Percentiles rank a stretch among this genome's conserved stretches.
Conservation (phyloP, 441 rosid species). For the Pelargonium australe region DNA sequence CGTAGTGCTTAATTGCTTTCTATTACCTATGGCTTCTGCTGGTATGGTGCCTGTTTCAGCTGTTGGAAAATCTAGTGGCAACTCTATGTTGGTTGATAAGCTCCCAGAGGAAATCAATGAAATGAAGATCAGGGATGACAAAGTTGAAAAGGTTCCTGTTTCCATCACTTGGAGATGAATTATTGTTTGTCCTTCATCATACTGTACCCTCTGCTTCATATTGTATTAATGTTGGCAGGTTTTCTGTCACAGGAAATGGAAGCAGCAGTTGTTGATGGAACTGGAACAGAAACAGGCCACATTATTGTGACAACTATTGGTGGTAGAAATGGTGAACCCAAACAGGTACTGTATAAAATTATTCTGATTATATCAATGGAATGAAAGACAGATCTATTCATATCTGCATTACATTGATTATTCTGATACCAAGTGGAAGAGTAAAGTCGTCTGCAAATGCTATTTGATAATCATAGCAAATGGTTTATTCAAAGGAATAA, state of each 20-base stretch:
- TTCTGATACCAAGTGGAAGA: neutral
- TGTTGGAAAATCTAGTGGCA: conserved; percentile 27
- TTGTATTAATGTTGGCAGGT: neutral
- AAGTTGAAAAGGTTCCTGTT: conserved; percentile 24
- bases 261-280: conserved; percentile 46
- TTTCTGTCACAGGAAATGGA: conserved; percentile 38
- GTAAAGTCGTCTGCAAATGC: neutral
- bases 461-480: too few relatives aligned
- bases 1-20: neutral
- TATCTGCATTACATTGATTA: neutral
- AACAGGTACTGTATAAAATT: conserved; percentile 31
- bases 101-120: conserved; percentile 39
- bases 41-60: conserved; percentile 29
- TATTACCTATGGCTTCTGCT: conserved; percentile 30
- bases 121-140: conserved; percentile 45
- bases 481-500: too few relatives aligned
- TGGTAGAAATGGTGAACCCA: conserved; percentile 45
- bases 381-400: neutral
- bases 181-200: conserved; percentile 1
- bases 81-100: conserved; percentile 24
- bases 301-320: conserved; percentile 46
- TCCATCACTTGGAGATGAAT: neutral
- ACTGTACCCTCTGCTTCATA: neutral
- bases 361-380: neutral
- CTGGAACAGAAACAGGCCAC: conserved; percentile 51